Evolutionary conservation across 345 rosid species (phyloP), one percentile per base, ranked within the genome.

Genomic region (Eucalyptus albens): DNA sequence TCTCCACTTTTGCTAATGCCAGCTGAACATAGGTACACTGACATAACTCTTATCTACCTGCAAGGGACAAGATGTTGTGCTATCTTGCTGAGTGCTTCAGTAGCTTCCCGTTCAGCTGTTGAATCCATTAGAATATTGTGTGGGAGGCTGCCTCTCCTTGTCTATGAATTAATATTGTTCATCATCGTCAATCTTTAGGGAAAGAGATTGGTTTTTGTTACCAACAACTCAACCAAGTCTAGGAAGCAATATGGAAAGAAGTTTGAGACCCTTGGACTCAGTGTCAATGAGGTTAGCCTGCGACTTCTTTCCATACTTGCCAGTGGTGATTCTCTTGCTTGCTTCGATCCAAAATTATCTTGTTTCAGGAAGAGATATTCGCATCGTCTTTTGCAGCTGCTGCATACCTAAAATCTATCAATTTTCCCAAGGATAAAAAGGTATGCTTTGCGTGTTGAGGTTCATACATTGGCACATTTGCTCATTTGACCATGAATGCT

Each of bases 371-470:
- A 92, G 99, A 97, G 92, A 97, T 96, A 90, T 97, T 97, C 90
- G 99, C 99, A 9, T 97, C 99, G 1, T 97, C 99, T 62, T 97
- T 97, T 92, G 99, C 99, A 86, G 97, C 99, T 72, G 99, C 99
- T 90, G 99, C 99, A 29, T 97, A 96, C 90, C 94, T 97, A 89
- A 93, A 95, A 93, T 97, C 99, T 50, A 96, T 97, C 89, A 29
- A 96, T 91, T 97, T 97, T 92, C 99, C 99, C 16, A 96, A 93
- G 93, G 99, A 97, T 90, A 96, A 97, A 90, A 97, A 96, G 97
- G 99, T 95, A 89, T 77, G 44, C 9, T 51, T 59, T 21, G 22
- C 11, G 1, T 11, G 11, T 49, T 6, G 31, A 47, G 50, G 50
- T 44, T 37, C 49, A 90, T 37, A 26, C 51, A 40, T 40, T 77